Base-by-base conservation (phyloP, 2,329 filamentous ascomycete species). In the Fusarium buharicum region DNA sequence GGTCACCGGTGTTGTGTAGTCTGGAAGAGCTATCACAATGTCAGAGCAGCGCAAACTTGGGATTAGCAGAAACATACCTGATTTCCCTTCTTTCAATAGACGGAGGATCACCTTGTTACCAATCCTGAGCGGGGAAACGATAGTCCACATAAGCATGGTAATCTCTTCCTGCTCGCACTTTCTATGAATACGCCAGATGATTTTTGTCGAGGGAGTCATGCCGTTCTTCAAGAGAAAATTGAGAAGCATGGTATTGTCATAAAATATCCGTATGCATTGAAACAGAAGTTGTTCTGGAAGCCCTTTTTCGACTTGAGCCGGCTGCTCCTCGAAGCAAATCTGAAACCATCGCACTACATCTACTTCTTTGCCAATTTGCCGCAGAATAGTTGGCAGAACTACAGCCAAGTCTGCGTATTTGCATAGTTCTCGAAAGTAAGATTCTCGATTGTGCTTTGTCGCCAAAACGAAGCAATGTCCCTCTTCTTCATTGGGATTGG, bases 261-360 rank as follows among this genome's bases (percentile, higher is more conserved):
- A 30, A 20, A 60, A 61, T 13, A 45, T 55, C 3, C 55, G 34
- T 24, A 61, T 55, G 16, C 57, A 61, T 8, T 55, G 31, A 12
- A 55, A 60, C 11, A 61, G 2, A 6, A 61, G 18, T 3, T 50
- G 20, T 6, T 50, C 30, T 6, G 46, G 17, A 1, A 40, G 4
- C 10, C 28, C 37, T 0, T 16, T 27, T 6, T 24, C 9, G n/a
- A 18, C 20, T 2, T 31, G 43, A 1, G 17, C 12, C 0, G 20
- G 40, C 1, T 45, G 44, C 8, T 50, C 22, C 14, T 61, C 34
- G 2, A 61, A 38, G 11, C 37, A 39, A 1, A 60, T 39, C 3
- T 18, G 28, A 3, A 61, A 40, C 55, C 44, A 60, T 0, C 34
- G 27, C 2, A 40, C 17, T 7, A 61, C 12, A 0, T 50, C 39